A percentile compares a stretch with the other conserved stretches of the same genome.
These are phyloP conservation scores for Ilex asprella DNA, from an alignment of 257 asterid species.

Conservation along the genomic window DNA sequence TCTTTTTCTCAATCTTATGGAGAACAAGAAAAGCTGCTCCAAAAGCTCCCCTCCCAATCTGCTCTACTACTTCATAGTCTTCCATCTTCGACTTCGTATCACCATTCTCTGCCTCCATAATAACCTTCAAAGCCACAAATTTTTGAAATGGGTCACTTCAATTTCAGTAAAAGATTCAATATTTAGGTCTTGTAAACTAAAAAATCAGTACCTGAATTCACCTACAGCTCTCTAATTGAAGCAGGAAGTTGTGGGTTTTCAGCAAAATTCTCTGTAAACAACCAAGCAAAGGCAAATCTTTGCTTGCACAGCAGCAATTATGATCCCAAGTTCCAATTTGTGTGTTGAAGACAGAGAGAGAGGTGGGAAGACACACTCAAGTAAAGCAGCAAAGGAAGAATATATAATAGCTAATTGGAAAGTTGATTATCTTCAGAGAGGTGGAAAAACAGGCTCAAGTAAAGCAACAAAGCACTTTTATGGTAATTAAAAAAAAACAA, in stretches of 20 bases:
- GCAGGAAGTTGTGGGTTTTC: constrained; percentile 22
- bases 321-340: constrained; percentile 7
- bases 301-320: constrained; percentile 13
- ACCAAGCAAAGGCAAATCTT: constrained; percentile 15
- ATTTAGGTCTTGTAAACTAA: neutral
- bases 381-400: constrained; percentile 19
- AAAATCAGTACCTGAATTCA: constrained; percentile 13
- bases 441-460: constrained; percentile 10
- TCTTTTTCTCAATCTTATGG: constrained; percentile 58
- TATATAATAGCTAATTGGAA: constrained; percentile 12
- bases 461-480: constrained; percentile 5
- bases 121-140: constrained; percentile 23
- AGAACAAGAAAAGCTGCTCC: constrained; percentile 78
- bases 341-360: constrained; percentile 7
- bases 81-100: constrained; percentile 61
- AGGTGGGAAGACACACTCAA: constrained; percentile 16
- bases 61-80: constrained; percentile 71
- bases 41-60: constrained; percentile 87
- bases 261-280: constrained; percentile 5
- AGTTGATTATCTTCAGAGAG: constrained; percentile 9
- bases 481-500: constrained; percentile 13
- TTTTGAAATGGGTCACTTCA: constrained; percentile 6
- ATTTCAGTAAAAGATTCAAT: constrained; percentile 14
- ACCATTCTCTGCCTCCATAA: constrained; percentile 52
- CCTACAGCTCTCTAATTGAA: constrained; percentile 21